Base-by-base conservation (phyloP, 148 eudicot species). In the Arbutus unedo region DNA sequence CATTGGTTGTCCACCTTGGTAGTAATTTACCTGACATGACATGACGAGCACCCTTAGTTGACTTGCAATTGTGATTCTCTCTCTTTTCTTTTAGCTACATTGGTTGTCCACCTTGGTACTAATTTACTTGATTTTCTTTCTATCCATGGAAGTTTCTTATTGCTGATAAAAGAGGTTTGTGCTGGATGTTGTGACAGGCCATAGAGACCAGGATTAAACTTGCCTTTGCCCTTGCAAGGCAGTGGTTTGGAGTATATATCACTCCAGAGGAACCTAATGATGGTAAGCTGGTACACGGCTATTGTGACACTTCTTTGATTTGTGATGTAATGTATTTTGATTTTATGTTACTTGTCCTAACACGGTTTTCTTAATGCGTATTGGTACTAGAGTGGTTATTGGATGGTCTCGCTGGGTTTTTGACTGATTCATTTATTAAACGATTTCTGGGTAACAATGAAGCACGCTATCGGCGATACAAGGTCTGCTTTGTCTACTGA, bases 211-310 rank as follows among this genome's bases (percentile, higher is more conserved):
- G 98, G 87, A 93, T 94, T 74, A 92, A 87, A 86, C 93, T 96
- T 83, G 94, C 98, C 77, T 87, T 89, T 89, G 98, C 98, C 77
- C 97, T 96, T 84, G 95, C 99, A 86, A 88, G 94, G 75, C 99
- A 94, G 85, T 96, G 99, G 99, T 96, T 96, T 89, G 99, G 99
- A 77, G 94, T 96, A 55, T 96, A 89, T 90, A 92, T 96, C 43
- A 91, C 98, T 72, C 91, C 99, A 31, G 99, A 94, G 89, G 85
- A 93, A 76, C 88, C 97, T 77, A 93, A 82, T 89, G 99, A 96
- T 89, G 99, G 99, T 96, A 92, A 82, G 86, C 84, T 72, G 85
- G 84, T 73, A 53, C 68, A 60, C 7, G n/a, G 21, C 43, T 53
- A 41, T 44, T 51, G 47, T 4, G 51, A 43, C 79, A 80, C 80